Percentiles rank a stretch among this genome's conserved stretches.
Conservation (phyloP, 108 stramenopile genomes). For the Asterionellopsis glacialis region DNA sequence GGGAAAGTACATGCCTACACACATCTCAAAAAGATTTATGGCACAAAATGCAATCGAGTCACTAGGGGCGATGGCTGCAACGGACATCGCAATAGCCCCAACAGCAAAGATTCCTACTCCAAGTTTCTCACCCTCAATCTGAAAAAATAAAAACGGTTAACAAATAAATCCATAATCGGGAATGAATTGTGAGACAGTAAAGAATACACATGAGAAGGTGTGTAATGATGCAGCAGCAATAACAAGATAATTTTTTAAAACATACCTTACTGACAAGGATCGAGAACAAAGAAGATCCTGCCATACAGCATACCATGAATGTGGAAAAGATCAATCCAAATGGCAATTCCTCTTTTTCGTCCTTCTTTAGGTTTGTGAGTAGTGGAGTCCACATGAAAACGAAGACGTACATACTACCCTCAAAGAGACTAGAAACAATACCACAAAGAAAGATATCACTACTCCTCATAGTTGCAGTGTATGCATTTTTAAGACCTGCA, state of each 20-base stretch:
- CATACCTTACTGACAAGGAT: conserved; percentile 49
- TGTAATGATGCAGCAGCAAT: no score
- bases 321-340: conserved; percentile 93
- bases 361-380: conserved; percentile 42
- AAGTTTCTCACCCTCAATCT: conserved; percentile 55
- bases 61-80: conserved; percentile 47
- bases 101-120: conserved; percentile 62
- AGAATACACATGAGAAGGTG: no score
- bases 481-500: conserved; percentile 55
- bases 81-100: conserved; percentile 52
- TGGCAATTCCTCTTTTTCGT: conserved; percentile 54
- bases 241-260: no score
- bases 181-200: no score
- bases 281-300: conserved; percentile 84
- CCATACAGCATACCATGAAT: conserved; percentile 96
- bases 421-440: conserved; percentile 86
- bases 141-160: no score
- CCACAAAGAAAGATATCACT: conserved; percentile 78
- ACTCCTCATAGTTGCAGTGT: conserved; percentile 46
- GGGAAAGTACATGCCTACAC: conserved; percentile 96
- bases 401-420: conserved; percentile 90
- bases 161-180: no score
- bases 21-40: conserved; percentile 93
- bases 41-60: conserved; percentile 68
- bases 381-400: conserved; percentile 98